phyloP scores from a whole-genome alignment of 495 filamentous ascomycete genomes.

The Viridothelium virens region DNA sequence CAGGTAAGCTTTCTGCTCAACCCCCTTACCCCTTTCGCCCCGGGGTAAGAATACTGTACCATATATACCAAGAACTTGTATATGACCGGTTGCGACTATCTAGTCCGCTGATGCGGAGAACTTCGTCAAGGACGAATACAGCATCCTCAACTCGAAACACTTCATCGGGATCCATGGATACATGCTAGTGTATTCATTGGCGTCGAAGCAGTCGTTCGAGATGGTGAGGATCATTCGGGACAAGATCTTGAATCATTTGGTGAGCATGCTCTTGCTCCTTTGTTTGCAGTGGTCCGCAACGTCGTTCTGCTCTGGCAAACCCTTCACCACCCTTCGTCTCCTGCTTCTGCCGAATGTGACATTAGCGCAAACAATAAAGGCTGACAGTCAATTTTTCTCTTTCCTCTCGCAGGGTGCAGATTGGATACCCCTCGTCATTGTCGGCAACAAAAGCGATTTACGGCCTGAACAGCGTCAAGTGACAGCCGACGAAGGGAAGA shows the following conservation, averaged over 20 bases:
- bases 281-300: not conserved
- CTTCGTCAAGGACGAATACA: conserved; percentile 78
- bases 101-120: conserved; percentile 10
- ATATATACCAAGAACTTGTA: not conserved
- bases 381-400: not conserved
- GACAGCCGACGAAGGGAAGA: conserved; percentile 69
- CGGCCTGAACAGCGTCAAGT: conserved; percentile 91
- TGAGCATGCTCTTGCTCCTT: conserved; percentile 37
- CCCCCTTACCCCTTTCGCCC: not conserved
- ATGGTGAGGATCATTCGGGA: conserved; percentile 93
- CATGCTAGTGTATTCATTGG: conserved; percentile 94
- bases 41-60: too few relatives aligned
- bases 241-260: conserved; percentile 94
- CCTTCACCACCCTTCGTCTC: conserved; percentile 13
- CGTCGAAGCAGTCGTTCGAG: conserved; percentile 87
- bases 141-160: conserved; percentile 94
- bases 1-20: conserved; percentile 54
- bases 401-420: conserved; percentile 64
- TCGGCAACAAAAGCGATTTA: conserved; percentile 95
- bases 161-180: conserved; percentile 99
- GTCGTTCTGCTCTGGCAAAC: not conserved
- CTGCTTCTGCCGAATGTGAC: conserved; percentile 10
- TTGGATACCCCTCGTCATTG: conserved; percentile 83
- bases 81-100: not conserved
- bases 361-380: not conserved